Base-by-base conservation (phyloP, 306 rosid species). In the Glycine latifolia region DNA sequence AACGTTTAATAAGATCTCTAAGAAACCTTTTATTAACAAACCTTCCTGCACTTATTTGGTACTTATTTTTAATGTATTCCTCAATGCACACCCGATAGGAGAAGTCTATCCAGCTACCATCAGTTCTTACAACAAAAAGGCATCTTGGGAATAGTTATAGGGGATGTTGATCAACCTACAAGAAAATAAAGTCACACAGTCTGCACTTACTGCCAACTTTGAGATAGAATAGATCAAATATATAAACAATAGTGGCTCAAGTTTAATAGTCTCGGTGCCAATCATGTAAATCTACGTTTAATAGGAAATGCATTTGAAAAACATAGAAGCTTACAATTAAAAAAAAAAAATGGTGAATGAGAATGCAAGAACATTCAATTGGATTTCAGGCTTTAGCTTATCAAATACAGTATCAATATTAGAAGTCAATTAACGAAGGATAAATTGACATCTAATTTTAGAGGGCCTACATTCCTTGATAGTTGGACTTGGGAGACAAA, bases 61-160 rank as follows among this genome's bases (percentile, higher is more conserved):
- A 94, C 87, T 89, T 90, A 78, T 83, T 80, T 85, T 85, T 92
- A 58, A 91, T 81, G 85, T 91, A 90, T 81, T 84, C 89, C 41
- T 87, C 87, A 63, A 94, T 88, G 87, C 97, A 91, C 87, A 88
- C 87, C 73, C 87, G 88, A 81, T 94, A 94, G 26, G 95, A 94
- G 91, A 94, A 94, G 88, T 91, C 95, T n/a, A 86, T 87, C 95
- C 98, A 89, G 62, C 78, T 84, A 52, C 95, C 93, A 73, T 94
- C 92, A 52, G 88, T 90, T 87, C 97, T 93, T 71, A 90, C 80
- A 61, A 93, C 91, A 87, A 93, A 93, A 37, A 91, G 88, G 82
- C 97, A 93, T 85, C 97, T 87, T 46, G 93, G 88, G 46, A 37
- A 47, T 60, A 62, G 58, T 77, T 85, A 91, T 58, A 85, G 87